Percentiles rank a stretch among this genome's conserved stretches.
These are phyloP conservation scores for Tremella mesenterica DNA, from an alignment of 768 basidiomycete genomes.

Conservation along the genomic window DNA sequence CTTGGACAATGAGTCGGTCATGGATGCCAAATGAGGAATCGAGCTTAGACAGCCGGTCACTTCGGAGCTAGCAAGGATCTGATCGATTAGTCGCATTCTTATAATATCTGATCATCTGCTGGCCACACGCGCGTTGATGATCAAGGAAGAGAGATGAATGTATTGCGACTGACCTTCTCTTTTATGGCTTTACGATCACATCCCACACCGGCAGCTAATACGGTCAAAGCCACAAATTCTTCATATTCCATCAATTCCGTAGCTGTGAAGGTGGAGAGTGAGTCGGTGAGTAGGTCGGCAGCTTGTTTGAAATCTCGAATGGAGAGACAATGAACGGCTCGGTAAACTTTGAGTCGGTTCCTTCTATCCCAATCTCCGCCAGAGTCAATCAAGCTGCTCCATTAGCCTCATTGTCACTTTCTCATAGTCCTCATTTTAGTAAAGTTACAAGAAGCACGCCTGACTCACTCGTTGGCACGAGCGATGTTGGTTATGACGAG, in stretches of 20 bases:
- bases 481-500: constrained; percentile 64
- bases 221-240: constrained; percentile 76
- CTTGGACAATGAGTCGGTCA: constrained; percentile 79
- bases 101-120: too few relatives aligned
- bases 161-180: constrained; percentile 58
- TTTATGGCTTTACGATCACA: constrained; percentile 78
- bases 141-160: not conserved
- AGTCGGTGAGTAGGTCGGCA: constrained; percentile 77
- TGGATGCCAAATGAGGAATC: constrained; percentile 69
- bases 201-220: constrained; percentile 67
- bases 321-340: constrained; percentile 71
- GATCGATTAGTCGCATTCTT: too few relatives aligned
- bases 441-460: not conserved
- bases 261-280: constrained; percentile 88
- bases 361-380: constrained; percentile 98
- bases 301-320: constrained; percentile 86
- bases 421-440: not conserved
- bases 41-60: constrained; percentile 76
- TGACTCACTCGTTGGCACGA: constrained; percentile 68
- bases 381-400: constrained; percentile 69
- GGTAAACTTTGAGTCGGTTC: constrained; percentile 93
- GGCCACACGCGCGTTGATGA: too few relatives aligned
- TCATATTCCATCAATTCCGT: constrained; percentile 80
- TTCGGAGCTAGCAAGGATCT: constrained; percentile 81
- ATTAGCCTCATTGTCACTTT: not conserved